A percentile compares a stretch with the other conserved stretches of the same genome.
Conservation (phyloP, 2,329 filamentous ascomycete genomes). For the Botrytis sinoallii region DNA sequence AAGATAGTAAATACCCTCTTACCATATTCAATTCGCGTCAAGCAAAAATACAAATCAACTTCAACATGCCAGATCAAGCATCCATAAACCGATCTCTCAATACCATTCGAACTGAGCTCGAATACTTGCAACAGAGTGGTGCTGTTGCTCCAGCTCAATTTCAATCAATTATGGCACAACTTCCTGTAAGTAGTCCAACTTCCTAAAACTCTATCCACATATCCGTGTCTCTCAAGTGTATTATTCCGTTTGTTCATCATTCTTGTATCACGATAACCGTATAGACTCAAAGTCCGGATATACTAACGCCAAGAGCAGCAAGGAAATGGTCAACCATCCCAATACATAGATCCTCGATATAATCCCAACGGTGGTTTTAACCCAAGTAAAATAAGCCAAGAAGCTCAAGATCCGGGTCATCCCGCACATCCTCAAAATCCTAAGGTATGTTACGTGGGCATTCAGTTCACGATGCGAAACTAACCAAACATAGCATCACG, state of each 20-base stretch:
- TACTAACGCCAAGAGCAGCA: constrained; percentile 18
- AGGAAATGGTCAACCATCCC: constrained; percentile 30
- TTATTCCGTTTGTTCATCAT: too few relatives aligned
- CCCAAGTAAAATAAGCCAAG: constrained; percentile 30
- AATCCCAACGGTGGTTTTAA: constrained; percentile 27
- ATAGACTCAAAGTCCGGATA: background rate
- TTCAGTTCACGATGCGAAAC: background rate
- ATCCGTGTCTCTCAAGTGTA: background rate
- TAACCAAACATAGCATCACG: constrained; percentile 30
- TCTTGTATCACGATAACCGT: background rate
- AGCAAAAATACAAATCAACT: background rate
- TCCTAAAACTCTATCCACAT: background rate
- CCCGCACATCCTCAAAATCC: constrained; percentile 36
- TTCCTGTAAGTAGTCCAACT: constrained; percentile 29
- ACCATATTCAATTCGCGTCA: too few relatives aligned
- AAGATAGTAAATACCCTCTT: background rate
- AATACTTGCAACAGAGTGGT: constrained; percentile 36
- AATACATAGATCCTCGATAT: constrained; percentile 35
- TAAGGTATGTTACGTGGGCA: constrained; percentile 21
- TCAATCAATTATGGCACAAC: constrained; percentile 37
- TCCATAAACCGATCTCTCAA: constrained; percentile 33
- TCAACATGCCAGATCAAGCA: constrained; percentile 33
- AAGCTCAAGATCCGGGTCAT: constrained; percentile 35
- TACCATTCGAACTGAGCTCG: constrained; percentile 30
- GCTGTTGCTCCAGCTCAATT: constrained; percentile 36